Base-by-base conservation (phyloP, 1,139 yeast species). In the Saccharomycopsis hybrid region DNA sequence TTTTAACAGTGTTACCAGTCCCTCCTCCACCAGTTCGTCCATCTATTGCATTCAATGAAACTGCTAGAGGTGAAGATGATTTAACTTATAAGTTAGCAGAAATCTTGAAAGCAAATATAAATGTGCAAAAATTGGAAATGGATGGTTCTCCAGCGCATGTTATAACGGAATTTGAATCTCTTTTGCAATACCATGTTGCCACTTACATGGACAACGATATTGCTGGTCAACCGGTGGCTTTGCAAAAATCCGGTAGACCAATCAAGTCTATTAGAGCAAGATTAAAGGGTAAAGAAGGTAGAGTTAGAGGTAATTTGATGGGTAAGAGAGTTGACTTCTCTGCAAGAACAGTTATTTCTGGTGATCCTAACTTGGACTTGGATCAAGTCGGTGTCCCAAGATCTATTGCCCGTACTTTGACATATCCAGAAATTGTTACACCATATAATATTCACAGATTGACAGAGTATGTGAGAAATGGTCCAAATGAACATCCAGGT, bases 21-120 rank as follows among this genome's bases (percentile, higher is more conserved):
- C 99, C 99, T 43, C 99, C 99, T 49, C 98, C 98, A 53, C 97
- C 97, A 36, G 98, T 94, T 36, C 85, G 99, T 69, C 99, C 99
- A 18, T 86, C 96, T 41, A 92, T 94, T 71, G 96, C 98, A 2
- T 90, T 92, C 62, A 92, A 92, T 60, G 98, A 94, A 63, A 88
- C 97, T n/a, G 96, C 96, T 52, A 82, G 98, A 71, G 97, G 98
- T 61, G 98, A 94, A 67, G 99, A 94, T 78, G 99, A 94, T 76
- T 84, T 94, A 69, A 94, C 99, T 2, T 92, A 90, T 66, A 94
- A 94, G 69, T 76, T 94, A 59, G 97, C 98, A 5, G 99, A 94
- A 74, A 92, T 94, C 49, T 72, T 94, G 60, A 92, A 94, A 67
- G 97, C 98, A 1, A 94, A 90, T 63, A 89, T 90, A 51, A 90